Percentiles rank a stretch among this genome's conserved stretches.
phyloP scores from a whole-genome alignment of 2,329 filamentous ascomycete genomes.

The Fusarium begoniae region DNA sequence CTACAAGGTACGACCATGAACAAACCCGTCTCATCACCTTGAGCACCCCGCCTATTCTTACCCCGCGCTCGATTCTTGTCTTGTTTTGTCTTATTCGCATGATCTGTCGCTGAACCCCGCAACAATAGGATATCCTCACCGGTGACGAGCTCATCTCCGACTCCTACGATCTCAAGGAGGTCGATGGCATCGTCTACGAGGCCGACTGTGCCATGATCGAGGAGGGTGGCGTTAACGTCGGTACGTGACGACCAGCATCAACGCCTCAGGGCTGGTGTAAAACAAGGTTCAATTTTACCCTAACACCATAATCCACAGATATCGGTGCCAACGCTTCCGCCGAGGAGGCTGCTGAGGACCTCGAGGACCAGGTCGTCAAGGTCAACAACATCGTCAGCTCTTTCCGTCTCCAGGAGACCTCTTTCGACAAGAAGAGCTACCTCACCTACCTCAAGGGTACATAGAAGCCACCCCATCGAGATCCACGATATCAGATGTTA shows the following conservation, averaged over 20 bases:
- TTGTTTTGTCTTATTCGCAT: constrained; percentile 19
- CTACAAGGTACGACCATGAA: constrained; percentile 65
- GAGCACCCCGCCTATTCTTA: constrained; percentile 11
- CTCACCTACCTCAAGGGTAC: constrained; percentile 85
- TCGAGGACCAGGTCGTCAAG: constrained; percentile 74
- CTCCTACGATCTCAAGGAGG: constrained; percentile 83
- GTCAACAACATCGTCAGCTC: constrained; percentile 95
- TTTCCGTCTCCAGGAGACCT: constrained; percentile 84
- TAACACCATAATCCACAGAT: constrained; percentile 58
- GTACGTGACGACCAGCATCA: constrained; percentile 59
- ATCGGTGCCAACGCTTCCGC: constrained; percentile 97
- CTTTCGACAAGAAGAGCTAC: constrained; percentile 90
- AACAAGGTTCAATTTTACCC: background rate
- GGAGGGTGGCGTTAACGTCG: constrained; percentile 76
- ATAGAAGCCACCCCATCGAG: constrained; percentile 32
- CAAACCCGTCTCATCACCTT: background rate
- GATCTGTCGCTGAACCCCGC: constrained; percentile 43
- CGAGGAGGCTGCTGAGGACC: constrained; percentile 81
- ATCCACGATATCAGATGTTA: background rate
- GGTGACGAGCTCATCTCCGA: constrained; percentile 97
- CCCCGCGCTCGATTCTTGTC: constrained; percentile 31
- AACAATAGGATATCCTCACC: constrained; percentile 81
- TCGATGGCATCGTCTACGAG: constrained; percentile 86
- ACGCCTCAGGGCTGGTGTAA: background rate
- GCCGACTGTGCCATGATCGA: constrained; percentile 91